Evolutionary conservation across 805 yeast genomes (phyloP), one percentile per base, ranked within the genome.

Genomic region (Wickerhamomyces strasburgensis): DNA sequence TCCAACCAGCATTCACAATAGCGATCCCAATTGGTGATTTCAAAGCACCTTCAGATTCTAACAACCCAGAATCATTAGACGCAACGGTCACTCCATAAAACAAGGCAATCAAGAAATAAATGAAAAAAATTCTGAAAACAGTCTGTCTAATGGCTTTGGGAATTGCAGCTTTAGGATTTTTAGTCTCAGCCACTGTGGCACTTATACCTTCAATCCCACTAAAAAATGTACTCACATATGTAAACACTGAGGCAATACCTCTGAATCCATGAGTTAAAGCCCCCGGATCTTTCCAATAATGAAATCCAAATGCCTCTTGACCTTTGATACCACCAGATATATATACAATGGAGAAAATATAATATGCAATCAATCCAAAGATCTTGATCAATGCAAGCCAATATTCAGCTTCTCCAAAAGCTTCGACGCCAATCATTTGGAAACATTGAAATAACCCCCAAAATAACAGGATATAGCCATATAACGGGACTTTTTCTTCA

Each of bases 171-270:
- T 80, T 66, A 39, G 89, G 88, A 54, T 78, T 78, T 24, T 71
- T 68, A 29, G 82, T 69, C 59, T 83, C 93, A 57, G 86, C 85
- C 11, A 84, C 82, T 6, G 85, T 70, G 25, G 81, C 69, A 54
- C 87, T 87, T 25, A 80, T 78, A 54, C 80, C 70, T 59, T 83
- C 93, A 40, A 82, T 78, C 55, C 89, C 89, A 61, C 80, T 86
- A 58, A 72, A 82, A 28, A 88, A 81, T 61, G 83, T 82, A 16
- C 84, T 80, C 19, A 88, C 84, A 40, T 74, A 74, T 41, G 82
- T 73, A 50, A 82, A 68, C 3, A 86, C 79, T 26, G 68, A 67
- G 0, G 75, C 82, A 34, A 78, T 64, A 25, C 78, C 73, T 46
- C 70, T 71, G 54, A 74, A 73, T 0, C 78, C 79, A 46, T 61